Base-by-base conservation (phyloP, 2,329 filamentous ascomycete genomes). In the Sclerotinia minor region DNA sequence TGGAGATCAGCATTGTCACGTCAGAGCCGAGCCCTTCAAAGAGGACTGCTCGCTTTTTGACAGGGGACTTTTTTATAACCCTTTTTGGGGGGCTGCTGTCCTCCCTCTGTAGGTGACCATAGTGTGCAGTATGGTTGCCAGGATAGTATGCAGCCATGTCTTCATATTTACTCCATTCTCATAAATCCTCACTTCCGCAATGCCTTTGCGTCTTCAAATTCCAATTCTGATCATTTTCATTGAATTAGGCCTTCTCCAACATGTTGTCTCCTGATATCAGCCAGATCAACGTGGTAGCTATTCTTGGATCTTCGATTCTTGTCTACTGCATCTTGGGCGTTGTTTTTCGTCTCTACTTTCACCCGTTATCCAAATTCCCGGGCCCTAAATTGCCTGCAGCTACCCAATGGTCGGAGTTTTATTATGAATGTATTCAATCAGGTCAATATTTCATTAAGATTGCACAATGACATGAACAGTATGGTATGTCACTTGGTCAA, bases 301-400 rank as follows among this genome's bases (percentile, higher is more conserved):
- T 64, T 45, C 38, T 53, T 29, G 61, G 35, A 57, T 35, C 35
- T n/a, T 64, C 61, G 9, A 57, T 57, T 11, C 26, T 64, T 64
- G 21, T 54, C 24, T 67, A 64, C 61, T 52, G 38, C 49, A 64
- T 57, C 21, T 50, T 45, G 49, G 58, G n/a, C 17, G 47, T 47
- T 38, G 8, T 68, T 29, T 68, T 61, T 53, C 55, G 67, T 32
- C 47, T 68, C 26, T 68, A 59, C 60, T 68, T 68, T n/a, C 64
- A 67, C 57, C 67, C 32, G 7, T 32, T 68, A 44, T 55, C 53
- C 35, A 45, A 13, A 44, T 67, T 68, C 32, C 64, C 67, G 47
- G 67, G 67, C 15, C 67, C 67, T 47, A 55, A 44, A 45, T 57
- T 64, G 47, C 49, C 61, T 64, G 61, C 61, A 41, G 61, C 52